These are phyloP conservation scores for Chaetomiaceae sp. DNA, from an alignment of 2,329 filamentous ascomycete species.

Conservation along the genomic window DNA sequence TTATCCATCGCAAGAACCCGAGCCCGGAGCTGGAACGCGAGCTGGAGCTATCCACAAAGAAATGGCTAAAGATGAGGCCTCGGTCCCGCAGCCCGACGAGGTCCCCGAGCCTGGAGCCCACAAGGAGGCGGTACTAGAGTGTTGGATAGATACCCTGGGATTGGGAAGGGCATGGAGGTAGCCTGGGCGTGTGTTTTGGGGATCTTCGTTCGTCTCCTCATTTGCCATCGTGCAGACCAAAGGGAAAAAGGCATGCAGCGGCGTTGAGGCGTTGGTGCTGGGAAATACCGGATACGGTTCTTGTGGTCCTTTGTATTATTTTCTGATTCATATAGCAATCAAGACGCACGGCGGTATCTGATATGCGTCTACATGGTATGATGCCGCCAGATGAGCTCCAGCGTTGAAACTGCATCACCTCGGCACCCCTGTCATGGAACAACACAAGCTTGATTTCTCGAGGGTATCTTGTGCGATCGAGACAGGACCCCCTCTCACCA, in stretches of 20 bases:
- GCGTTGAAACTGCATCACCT: too few species aligned
- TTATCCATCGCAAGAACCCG: constrained; percentile 97
- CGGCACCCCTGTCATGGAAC: background rate
- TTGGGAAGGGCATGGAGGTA: background rate
- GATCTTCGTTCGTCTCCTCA: background rate
- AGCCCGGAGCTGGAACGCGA: constrained; percentile 83
- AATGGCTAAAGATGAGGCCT: constrained; percentile 85
- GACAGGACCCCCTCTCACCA: background rate
- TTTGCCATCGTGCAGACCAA: constrained; percentile 1
- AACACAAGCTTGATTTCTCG: constrained; percentile 14
- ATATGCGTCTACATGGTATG: background rate
- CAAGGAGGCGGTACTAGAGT: constrained; percentile 60
- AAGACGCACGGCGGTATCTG: background rate
- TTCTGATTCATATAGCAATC: background rate
- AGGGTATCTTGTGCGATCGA: constrained; percentile 22
- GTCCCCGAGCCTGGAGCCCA: constrained; percentile 83
- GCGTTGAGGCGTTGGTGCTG: constrained; percentile 17
- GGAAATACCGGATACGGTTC: background rate
- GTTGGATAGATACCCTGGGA: background rate
- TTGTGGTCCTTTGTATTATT: background rate
- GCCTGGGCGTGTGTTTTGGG: too few species aligned
- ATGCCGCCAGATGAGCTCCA: background rate
- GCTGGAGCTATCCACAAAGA: constrained; percentile 83
- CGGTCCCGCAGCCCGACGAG: constrained; percentile 74
- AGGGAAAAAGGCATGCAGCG: constrained; percentile 1